Base-by-base conservation (phyloP, 371 early-diverging fungal genomes). In the Mortierella sp. region DNA sequence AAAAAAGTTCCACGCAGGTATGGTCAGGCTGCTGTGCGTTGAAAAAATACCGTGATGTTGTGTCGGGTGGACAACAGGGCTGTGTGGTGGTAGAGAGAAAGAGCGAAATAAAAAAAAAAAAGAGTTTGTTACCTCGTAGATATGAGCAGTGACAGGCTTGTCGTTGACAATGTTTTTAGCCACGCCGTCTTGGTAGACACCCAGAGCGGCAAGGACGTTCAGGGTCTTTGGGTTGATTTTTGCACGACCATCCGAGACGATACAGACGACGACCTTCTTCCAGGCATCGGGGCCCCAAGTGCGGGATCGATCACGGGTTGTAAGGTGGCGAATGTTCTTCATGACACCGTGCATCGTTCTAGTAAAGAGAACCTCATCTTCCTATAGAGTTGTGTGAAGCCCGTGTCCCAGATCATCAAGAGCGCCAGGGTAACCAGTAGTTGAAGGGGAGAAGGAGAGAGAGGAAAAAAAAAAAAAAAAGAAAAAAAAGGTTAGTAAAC, bases 151-250 rank as follows among this genome's bases (percentile, higher is more conserved):
- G 19, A 92, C 92, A 9, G 86, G 86, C 68, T 87, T 84, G 64
- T 86, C 90, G 62, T 86, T 87, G 28, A 93, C 91, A 44, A 85
- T 66, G 70, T 91, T 88, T 63, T 90, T 90, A 80, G 90, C 90
- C 47, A 95, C 80, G 62, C 93, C 94, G 25, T 94, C 94, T 73
- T 93, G 93, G 72, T 91, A 95, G 30, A 88, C 89, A 64, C 95
- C 95, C 88, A 94, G 84, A 37, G 92, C 77, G 28, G 92, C 93
- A 57, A 95, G 84, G n/a, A 91, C 84, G 57, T 89, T 87, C 43
- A 94, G 81, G 18, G 89, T 88, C 50, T 90, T 88, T 25, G 85
- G 85, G 75, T 93, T 84, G 72, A 92, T 88, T 74, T 86, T 86
- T 4, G 81, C 76, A 72, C 89, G 87, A 70, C 89, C 90, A 66